Conservation (phyloP, 1,139 yeast genomes). For the Candida glucosophila region DNA sequence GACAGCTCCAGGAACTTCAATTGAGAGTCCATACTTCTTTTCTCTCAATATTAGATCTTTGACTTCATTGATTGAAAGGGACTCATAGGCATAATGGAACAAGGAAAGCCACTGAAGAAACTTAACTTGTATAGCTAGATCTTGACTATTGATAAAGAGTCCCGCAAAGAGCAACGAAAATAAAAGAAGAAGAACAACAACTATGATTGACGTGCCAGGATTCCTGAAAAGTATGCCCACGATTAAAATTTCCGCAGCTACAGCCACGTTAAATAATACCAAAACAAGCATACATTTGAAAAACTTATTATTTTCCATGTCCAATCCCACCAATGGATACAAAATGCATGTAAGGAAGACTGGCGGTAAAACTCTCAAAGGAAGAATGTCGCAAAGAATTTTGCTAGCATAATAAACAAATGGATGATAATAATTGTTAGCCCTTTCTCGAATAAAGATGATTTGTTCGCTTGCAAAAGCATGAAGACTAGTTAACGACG, state of each 20-base stretch:
- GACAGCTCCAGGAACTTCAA: slow-evolving; percentile 98
- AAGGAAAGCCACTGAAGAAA: slow-evolving; percentile 82
- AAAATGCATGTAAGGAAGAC: slow-evolving; percentile 69
- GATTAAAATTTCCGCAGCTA: slow-evolving; percentile 75
- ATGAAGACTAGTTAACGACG: slow-evolving; percentile 84
- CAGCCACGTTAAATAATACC: slow-evolving; percentile 76
- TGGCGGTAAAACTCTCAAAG: slow-evolving; percentile 87
- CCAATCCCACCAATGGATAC: slow-evolving; percentile 88
- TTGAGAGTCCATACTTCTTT: slow-evolving; percentile 83
- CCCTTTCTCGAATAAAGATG: slow-evolving; percentile 84
- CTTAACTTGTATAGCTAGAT: slow-evolving; percentile 60
- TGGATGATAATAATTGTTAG: slow-evolving; percentile 89
- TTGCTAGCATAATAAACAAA: slow-evolving; percentile 78
- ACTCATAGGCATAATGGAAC: slow-evolving; percentile 94
- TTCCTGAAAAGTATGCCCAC: slow-evolving; percentile 83
- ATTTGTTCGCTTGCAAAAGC: slow-evolving; percentile 83
- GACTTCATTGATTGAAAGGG: slow-evolving; percentile 89
- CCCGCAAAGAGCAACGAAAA: slow-evolving; percentile 91
- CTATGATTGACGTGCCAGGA: slow-evolving; percentile 87
- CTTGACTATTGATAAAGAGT: slow-evolving; percentile 74
- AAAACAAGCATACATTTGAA: slow-evolving; percentile 60
- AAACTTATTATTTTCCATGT: slow-evolving; percentile 73
- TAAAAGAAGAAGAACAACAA: slow-evolving; percentile 74
- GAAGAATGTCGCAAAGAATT: slow-evolving; percentile 80
- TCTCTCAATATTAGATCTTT: slow-evolving; percentile 77